Evolutionary conservation across 345 rosid genomes (phyloP).

Genomic region (Stellera chamaejasme): DNA sequence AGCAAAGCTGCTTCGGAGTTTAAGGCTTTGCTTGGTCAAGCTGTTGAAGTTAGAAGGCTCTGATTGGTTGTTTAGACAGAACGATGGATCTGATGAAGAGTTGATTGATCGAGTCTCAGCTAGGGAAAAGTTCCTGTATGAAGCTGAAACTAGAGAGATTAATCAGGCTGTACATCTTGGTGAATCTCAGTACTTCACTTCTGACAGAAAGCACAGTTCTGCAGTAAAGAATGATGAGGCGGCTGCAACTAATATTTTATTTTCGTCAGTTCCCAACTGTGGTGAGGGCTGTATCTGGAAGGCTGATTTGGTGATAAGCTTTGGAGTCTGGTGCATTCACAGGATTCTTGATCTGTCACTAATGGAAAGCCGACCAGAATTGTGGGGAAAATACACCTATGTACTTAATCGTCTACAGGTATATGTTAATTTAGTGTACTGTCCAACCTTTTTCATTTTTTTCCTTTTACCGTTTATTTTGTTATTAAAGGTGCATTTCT

Average conservation of each 20-base stretch:
- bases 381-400: constrained; percentile 97
- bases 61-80: constrained; percentile 87
- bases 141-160: constrained; percentile 64
- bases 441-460: no score
- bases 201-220: constrained; percentile 26
- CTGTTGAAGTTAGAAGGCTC: constrained; percentile 88
- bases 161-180: constrained; percentile 34
- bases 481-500: no score
- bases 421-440: constrained; percentile 4
- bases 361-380: constrained; percentile 96
- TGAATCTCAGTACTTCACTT: constrained; percentile 29
- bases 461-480: no score
- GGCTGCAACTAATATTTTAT: constrained; percentile 17
- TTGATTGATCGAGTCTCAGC: constrained; percentile 87
- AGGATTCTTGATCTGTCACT: constrained; percentile 80
- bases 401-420: constrained; percentile 99
- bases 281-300: constrained; percentile 95
- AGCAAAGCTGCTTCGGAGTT: constrained; percentile 73
- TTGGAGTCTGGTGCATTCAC: constrained; percentile 98
- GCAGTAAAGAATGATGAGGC: constrained; percentile 23
- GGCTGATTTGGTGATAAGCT: constrained; percentile 71
- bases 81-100: constrained; percentile 85
- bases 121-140: constrained; percentile 66
- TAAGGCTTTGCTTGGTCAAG: constrained; percentile 66
- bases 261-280: constrained; percentile 78